These are phyloP conservation scores for Phaeosphaeriaceae sp. DNA, from an alignment of 2,329 filamentous ascomycete species.

Conservation along the genomic window DNA sequence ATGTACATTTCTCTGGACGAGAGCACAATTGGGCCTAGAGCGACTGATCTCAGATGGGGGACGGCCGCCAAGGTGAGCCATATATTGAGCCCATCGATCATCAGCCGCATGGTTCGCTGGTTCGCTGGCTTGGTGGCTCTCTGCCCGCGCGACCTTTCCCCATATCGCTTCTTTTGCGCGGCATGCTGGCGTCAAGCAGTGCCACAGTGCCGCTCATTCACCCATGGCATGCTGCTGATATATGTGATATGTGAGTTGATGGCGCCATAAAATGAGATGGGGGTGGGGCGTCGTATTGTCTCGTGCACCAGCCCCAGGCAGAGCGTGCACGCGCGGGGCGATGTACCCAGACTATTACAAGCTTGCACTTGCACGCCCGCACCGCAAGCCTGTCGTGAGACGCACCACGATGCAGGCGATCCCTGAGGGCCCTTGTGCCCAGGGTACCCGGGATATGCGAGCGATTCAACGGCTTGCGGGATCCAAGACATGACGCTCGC, in stretches of 20 bases:
- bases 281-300: constrained; percentile 22
- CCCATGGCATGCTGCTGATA: constrained; percentile 14
- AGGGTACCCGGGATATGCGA: constrained; percentile 46
- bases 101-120: constrained; percentile 47
- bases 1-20: constrained; percentile 30
- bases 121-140: no score
- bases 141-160: constrained; percentile 25
- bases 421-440: constrained; percentile 39
- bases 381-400: constrained; percentile 14
- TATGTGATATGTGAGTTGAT: constrained; percentile 7
- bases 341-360: no score
- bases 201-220: no score
- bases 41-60: constrained; percentile 45
- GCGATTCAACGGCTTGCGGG: constrained; percentile 49
- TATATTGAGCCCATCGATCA: constrained; percentile 48
- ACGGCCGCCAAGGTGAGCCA: constrained; percentile 45
- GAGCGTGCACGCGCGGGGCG: constrained; percentile 37
- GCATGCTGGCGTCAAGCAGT: constrained; percentile 26
- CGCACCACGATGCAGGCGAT: constrained; percentile 41
- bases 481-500: constrained; percentile 48
- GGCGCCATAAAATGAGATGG: constrained; percentile 29
- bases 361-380: no score
- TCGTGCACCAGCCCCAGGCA: constrained; percentile 28
- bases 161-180: constrained; percentile 19
- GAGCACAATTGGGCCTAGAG: constrained; percentile 47